A percentile compares a stretch with the other conserved stretches of the same genome.
Conservation (phyloP, 2,329 filamentous ascomycete genomes). For the Bipolaris victoriae region DNA sequence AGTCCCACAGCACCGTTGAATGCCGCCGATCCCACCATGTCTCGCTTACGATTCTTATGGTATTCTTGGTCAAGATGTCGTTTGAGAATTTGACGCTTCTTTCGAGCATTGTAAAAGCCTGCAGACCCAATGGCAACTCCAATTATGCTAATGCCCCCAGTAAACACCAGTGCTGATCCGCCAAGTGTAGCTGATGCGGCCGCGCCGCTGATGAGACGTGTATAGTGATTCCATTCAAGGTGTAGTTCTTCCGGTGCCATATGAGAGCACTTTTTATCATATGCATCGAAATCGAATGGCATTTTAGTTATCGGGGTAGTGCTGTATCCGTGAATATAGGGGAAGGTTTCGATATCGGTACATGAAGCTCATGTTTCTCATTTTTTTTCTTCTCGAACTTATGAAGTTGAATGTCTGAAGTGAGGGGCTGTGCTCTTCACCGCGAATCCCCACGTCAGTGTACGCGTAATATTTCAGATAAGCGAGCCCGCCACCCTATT, state of each 20-base stretch:
- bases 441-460: background rate
- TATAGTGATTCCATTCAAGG: slow-evolving; percentile 7
- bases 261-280: background rate
- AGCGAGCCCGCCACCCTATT: background rate
- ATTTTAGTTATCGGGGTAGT: background rate
- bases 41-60: background rate
- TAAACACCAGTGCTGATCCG: background rate
- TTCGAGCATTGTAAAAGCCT: slow-evolving; percentile 6
- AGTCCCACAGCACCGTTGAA: slow-evolving; percentile 1
- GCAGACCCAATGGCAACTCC: slow-evolving; percentile 3
- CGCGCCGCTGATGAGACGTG: slow-evolving; percentile 1
- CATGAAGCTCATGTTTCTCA: background rate
- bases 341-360: background rate
- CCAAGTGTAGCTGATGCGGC: background rate
- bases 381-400: background rate
- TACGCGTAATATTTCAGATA: background rate
- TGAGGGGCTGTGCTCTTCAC: background rate
- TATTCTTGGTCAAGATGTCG: background rate
- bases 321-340: background rate
- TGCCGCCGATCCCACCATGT: background rate
- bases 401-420: background rate
- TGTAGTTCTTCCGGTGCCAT: background rate
- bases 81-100: slow-evolving; percentile 1
- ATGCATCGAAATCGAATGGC: slow-evolving; percentile 1
- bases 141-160: background rate